A percentile compares a stretch with the other conserved stretches of the same genome.
Conservation (phyloP, 2,329 filamentous ascomycete genomes). For the Clarireedia monteithiana region DNA sequence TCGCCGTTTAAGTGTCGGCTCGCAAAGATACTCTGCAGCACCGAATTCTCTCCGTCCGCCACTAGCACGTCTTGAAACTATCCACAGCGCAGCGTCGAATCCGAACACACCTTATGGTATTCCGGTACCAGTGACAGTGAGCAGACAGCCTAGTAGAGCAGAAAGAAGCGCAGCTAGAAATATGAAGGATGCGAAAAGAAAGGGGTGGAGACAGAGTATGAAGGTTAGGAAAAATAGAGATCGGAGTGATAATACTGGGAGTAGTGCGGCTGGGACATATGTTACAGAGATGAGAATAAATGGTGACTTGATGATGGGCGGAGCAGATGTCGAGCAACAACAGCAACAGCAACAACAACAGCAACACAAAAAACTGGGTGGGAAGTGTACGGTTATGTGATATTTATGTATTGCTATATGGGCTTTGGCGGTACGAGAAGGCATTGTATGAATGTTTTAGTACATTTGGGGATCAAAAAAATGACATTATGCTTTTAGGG, state of each 20-base stretch:
- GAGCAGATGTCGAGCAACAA: not conserved
- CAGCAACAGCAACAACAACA: conserved; percentile 10
- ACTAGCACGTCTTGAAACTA: conserved; percentile 47
- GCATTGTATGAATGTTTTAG: too few relatives aligned
- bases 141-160: conserved; percentile 42
- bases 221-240: conserved; percentile 34
- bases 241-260: conserved; percentile 33
- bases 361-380: conserved; percentile 31
- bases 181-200: conserved; percentile 50
- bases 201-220: conserved; percentile 41
- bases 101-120: conserved; percentile 11
- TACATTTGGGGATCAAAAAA: too few relatives aligned
- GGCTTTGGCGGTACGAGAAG: too few relatives aligned
- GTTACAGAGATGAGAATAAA: conserved; percentile 22
- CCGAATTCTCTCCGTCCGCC: conserved; percentile 33
- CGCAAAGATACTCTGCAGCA: conserved; percentile 11
- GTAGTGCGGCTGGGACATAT: conserved; percentile 47
- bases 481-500: too few relatives aligned
- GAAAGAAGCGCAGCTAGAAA: conserved; percentile 55
- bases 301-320: too few relatives aligned
- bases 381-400: conserved; percentile 49
- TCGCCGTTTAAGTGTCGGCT: not conserved
- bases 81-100: conserved; percentile 36
- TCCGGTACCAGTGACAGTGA: conserved; percentile 11
- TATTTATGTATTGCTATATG: not conserved